Percentiles rank a stretch among this genome's conserved stretches.
Conservation (phyloP, 2,329 filamentous ascomycete genomes). For the Ophiocordyceps robertsii region DNA sequence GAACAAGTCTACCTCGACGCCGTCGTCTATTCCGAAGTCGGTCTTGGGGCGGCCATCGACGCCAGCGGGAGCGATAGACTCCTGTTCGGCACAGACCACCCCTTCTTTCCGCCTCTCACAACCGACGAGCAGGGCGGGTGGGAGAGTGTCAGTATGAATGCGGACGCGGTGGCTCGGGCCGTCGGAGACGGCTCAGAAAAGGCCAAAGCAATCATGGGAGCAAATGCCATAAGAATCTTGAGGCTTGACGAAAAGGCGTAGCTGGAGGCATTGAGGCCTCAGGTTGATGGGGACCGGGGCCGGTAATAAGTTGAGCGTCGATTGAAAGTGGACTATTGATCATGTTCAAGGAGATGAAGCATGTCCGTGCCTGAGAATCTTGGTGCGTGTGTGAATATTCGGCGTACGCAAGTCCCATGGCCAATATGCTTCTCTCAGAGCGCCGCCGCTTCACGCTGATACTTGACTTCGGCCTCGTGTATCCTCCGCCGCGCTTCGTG, state of each 20-base stretch:
- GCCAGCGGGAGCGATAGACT: slow-evolving; percentile 55
- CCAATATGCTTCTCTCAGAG: slow-evolving; percentile 1
- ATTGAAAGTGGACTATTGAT: no score
- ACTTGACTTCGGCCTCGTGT: slow-evolving; percentile 23
- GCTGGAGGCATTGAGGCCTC: neutral
- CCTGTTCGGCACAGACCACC: slow-evolving; percentile 74
- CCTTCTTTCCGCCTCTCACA: slow-evolving; percentile 68
- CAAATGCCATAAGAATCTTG: slow-evolving; percentile 43
- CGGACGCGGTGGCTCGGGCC: slow-evolving; percentile 37
- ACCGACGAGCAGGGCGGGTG: slow-evolving; percentile 50
- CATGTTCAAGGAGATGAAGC: no score
- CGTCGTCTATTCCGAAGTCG: slow-evolving; percentile 68
- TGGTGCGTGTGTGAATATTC: no score
- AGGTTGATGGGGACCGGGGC: neutral
- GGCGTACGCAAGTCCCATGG: no score
- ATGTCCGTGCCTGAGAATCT: no score
- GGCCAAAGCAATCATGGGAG: slow-evolving; percentile 42
- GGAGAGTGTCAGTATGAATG: slow-evolving; percentile 49
- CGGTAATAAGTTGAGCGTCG: no score
- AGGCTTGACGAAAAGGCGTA: slow-evolving; percentile 13
- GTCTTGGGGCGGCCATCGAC: slow-evolving; percentile 55
- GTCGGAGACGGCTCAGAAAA: slow-evolving; percentile 31
- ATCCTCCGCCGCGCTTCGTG: slow-evolving; percentile 18
- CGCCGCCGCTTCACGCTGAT: slow-evolving; percentile 14
- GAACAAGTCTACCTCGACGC: slow-evolving; percentile 81